A percentile compares a stretch with the other conserved stretches of the same genome.
These are phyloP conservation scores for Forsythia suspensa DNA, from an alignment of 257 asterid genomes.

Conservation along the genomic window DNA sequence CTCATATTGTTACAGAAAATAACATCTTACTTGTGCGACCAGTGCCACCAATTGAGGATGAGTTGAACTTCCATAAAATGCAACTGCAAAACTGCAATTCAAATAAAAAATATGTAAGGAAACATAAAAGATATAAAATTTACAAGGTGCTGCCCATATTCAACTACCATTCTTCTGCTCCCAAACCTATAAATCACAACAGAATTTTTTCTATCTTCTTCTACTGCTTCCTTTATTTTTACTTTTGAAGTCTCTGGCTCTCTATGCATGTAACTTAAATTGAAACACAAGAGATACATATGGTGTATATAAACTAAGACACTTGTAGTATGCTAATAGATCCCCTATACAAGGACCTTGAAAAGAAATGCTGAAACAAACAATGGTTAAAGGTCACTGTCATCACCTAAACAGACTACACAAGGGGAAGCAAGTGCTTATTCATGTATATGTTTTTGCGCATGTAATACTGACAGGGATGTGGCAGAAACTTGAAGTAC, in stretches of 20 bases:
- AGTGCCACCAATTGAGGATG: conserved; percentile 92
- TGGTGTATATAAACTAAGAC: background rate
- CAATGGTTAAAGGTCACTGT: background rate
- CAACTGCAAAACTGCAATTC: conserved; percentile 82
- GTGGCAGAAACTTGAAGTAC: conserved; percentile 9
- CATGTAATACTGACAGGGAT: conserved; percentile 2
- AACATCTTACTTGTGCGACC: conserved; percentile 82
- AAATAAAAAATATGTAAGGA: conserved; percentile 11
- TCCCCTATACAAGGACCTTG: background rate
- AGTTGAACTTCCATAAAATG: conserved; percentile 69
- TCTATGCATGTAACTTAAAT: background rate
- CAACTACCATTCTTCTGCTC: conserved; percentile 6
- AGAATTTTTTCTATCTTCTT: background rate
- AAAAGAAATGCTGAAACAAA: background rate
- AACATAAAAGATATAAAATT: background rate
- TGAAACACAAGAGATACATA: background rate
- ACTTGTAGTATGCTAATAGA: background rate
- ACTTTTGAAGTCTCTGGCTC: background rate
- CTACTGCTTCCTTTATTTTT: background rate
- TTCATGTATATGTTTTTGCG: background rate
- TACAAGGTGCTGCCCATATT: conserved; percentile 16
- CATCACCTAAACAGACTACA: background rate
- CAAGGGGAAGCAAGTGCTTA: background rate
- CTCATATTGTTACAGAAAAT: conserved; percentile 6
- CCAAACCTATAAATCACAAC: conserved; percentile 1